Conservation (phyloP, 2,329 filamentous ascomycete species). For the Leptographium flavum region DNA sequence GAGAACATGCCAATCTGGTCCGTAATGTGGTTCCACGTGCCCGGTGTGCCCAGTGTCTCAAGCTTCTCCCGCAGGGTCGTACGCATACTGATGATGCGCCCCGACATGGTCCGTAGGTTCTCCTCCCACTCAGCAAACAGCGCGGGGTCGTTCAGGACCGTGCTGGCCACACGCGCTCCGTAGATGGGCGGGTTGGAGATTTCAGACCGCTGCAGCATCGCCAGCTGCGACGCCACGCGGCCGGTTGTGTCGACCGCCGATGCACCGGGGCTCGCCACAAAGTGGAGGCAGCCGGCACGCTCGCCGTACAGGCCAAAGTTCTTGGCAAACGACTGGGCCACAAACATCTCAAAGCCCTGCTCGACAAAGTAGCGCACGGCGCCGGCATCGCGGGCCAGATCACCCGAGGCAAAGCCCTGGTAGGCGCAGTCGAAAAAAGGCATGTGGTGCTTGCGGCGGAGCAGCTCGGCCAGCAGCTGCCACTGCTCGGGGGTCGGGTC, state of each 20-base stretch:
- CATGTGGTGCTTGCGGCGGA: slow-evolving; percentile 71
- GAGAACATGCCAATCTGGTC: slow-evolving; percentile 99
- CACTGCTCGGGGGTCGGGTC: slow-evolving; percentile 91
- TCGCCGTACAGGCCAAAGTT: slow-evolving; percentile 96
- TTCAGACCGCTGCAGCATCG: slow-evolving; percentile 89
- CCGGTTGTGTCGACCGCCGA: slow-evolving; percentile 44
- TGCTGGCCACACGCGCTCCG: slow-evolving; percentile 75
- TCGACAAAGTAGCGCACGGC: slow-evolving; percentile 91
- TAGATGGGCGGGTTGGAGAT: slow-evolving; percentile 96
- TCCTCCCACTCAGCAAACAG: slow-evolving; percentile 88
- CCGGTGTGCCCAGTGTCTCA: slow-evolving; percentile 73
- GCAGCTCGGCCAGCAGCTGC: slow-evolving; percentile 70
- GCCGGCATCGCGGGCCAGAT: slow-evolving; percentile 71
- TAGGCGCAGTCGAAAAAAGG: slow-evolving; percentile 98
- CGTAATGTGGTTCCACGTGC: slow-evolving; percentile 92
- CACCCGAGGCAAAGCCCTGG: slow-evolving; percentile 91
- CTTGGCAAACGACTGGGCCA: slow-evolving; percentile 94
- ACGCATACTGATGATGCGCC: slow-evolving; percentile 88
- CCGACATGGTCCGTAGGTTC: slow-evolving; percentile 85
- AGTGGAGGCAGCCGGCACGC: slow-evolving; percentile 92
- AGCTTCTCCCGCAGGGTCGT: slow-evolving; percentile 62
- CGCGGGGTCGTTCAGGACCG: slow-evolving; percentile 65
- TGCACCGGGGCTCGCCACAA: slow-evolving; percentile 60
- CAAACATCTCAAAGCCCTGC: slow-evolving; percentile 75
- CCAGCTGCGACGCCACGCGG: slow-evolving; percentile 73